Evolutionary conservation across 78 protist genomes (phyloP).

Genomic region (Dictyostelium purpureum): DNA sequence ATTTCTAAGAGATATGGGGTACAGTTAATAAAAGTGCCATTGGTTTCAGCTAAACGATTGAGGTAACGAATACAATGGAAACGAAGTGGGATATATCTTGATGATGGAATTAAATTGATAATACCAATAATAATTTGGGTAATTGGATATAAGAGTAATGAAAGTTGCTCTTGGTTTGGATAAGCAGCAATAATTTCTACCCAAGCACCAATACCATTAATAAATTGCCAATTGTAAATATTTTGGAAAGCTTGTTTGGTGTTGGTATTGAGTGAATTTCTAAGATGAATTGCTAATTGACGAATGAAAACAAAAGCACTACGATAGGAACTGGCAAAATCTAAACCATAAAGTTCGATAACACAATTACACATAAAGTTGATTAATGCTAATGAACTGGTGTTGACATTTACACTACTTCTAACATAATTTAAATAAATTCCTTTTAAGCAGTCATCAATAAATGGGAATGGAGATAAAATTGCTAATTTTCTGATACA

Average conservation of each 20-base stretch:
- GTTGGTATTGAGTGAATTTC: slow-evolving; percentile 72
- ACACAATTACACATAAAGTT: slow-evolving; percentile 85
- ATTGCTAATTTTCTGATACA: slow-evolving; percentile 72
- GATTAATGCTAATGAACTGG: slow-evolving; percentile 1
- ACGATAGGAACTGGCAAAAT: slow-evolving; percentile 84
- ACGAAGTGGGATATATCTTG: slow-evolving; percentile 85
- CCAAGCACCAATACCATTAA: slow-evolving; percentile 89
- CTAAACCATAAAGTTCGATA: slow-evolving; percentile 86
- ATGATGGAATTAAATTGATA: slow-evolving; percentile 28
- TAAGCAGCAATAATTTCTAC: slow-evolving; percentile 66
- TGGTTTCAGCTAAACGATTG: slow-evolving; percentile 38
- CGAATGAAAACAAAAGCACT: slow-evolving; percentile 93
- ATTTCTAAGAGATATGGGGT: slow-evolving; percentile 61
- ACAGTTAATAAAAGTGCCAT: slow-evolving; percentile 67
- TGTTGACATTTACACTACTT: background rate
- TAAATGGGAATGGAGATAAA: slow-evolving; percentile 78
- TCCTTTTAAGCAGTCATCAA: slow-evolving; percentile 84
- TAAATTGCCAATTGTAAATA: slow-evolving; percentile 94
- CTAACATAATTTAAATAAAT: slow-evolving; percentile 87
- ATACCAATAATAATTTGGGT: slow-evolving; percentile 82
- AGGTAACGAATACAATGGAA: slow-evolving; percentile 67
- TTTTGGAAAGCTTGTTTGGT: slow-evolving; percentile 14
- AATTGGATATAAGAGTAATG: slow-evolving; percentile 84
- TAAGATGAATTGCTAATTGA: slow-evolving; percentile 93
- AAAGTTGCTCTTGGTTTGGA: slow-evolving; percentile 51